Evolutionary conservation across 2,329 filamentous ascomycete species (phyloP), one percentile per base, ranked within the genome.

Genomic region (Colletotrichum aenigma): DNA sequence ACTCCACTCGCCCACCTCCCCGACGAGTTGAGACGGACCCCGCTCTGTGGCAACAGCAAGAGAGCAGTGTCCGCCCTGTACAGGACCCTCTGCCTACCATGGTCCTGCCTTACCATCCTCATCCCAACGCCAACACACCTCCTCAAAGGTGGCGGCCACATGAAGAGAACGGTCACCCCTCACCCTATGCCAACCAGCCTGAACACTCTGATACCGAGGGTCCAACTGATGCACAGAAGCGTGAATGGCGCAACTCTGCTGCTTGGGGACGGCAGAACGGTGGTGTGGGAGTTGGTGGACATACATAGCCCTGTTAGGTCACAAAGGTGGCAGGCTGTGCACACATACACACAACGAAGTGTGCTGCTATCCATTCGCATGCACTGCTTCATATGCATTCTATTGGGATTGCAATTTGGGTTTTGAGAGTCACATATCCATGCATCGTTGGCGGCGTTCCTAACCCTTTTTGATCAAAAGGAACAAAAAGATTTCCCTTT

Each of bases 21-120:
- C 87, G 89, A 70, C 86, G 94, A 73, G 95, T 98, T 68, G 96
- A 98, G 82, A 95, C 94, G n/a, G 96, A 98, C 82, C 95, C 94
- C 7, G 91, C 94, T 26, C 90, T 94, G 7, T 95, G 94, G 93
- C 93, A 95, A 81, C 93, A 95, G 80, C 94, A 95, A 82, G 96
- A 98, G 84, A 93, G 92, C 78, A 96, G 94, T 65, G 95, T 96
- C 55, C 92, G 96, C 65, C 94, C 96, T 74, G 92, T 98, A 38
- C 90, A 92, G 79, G 91, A 93, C 18, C 87, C 90, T n/a, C 83
- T 52, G n/a, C 43, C 43, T 7, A 52, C 86, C 15, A 69, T 76
- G 28, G 64, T 70, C 36, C 43, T 52, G 48, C 85, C 84, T 62
- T 83, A 83, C 38, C 82, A 80, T 30, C 77, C 78, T n/a, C 83